These are phyloP conservation scores for Mucor saturninus DNA, from an alignment of 371 early-diverging fungal species.

Conservation along the genomic window DNA sequence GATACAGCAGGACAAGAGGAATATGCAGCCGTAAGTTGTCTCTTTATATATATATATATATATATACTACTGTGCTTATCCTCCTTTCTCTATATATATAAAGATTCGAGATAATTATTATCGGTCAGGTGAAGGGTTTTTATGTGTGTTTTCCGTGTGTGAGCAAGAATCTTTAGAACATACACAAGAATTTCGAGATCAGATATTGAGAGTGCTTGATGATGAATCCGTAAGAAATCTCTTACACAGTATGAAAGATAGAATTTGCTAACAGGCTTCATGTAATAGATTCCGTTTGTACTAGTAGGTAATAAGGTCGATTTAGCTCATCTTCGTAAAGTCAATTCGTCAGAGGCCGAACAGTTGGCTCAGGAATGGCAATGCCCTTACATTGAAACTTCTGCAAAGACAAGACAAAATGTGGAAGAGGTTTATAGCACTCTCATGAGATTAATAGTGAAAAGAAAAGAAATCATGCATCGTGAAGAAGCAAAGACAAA, in stretches of 20 bases:
- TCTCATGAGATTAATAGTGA: constrained; percentile 73
- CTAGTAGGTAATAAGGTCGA: constrained; percentile 90
- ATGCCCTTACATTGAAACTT: constrained; percentile 83
- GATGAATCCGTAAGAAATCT: constrained; percentile 76
- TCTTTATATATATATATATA: not conserved
- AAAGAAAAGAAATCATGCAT: constrained; percentile 56
- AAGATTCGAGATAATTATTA: constrained; percentile 90
- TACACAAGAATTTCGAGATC: constrained; percentile 84
- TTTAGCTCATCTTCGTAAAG: constrained; percentile 70
- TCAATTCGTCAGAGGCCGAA: constrained; percentile 65
- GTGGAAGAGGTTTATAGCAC: constrained; percentile 79
- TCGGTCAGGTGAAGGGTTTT: constrained; percentile 86
- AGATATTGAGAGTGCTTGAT: constrained; percentile 82
- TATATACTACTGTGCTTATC: no score
- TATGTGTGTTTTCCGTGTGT: constrained; percentile 82
- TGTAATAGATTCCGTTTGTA: constrained; percentile 71
- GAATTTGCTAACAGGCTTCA: no score
- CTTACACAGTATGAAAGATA: constrained; percentile 20
- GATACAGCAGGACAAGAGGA: constrained; percentile 94
- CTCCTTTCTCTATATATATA: no score
- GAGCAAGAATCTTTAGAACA: constrained; percentile 82
- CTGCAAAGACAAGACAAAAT: constrained; percentile 82
- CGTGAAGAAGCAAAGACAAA: constrained; percentile 50
- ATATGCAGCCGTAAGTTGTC: constrained; percentile 65
- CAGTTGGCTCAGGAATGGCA: constrained; percentile 76